phyloP scores from a whole-genome alignment of 169 alveolate genomes.

The Besnoitia besnoiti region DNA sequence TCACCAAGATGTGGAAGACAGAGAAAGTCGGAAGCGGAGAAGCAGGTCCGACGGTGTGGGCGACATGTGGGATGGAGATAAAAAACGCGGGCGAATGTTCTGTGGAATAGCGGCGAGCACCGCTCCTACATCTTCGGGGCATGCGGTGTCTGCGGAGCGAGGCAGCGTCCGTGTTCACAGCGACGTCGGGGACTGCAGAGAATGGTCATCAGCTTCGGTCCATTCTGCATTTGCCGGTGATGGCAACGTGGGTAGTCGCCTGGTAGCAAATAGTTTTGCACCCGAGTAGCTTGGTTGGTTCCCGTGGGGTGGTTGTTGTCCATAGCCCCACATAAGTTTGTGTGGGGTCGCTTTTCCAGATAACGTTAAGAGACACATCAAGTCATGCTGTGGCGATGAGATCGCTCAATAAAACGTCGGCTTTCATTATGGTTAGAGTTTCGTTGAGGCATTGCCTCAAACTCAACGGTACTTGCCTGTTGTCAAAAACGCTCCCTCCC shows the following conservation, averaged over 20 bases:
- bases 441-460: no score
- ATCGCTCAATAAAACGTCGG: no score
- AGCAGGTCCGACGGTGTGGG: not conserved
- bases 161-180: not conserved
- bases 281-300: not conserved
- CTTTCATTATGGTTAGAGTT: no score
- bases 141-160: not conserved
- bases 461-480: no score
- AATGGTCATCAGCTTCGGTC: not conserved
- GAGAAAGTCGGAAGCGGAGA: not conserved
- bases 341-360: no score
- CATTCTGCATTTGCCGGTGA: not conserved
- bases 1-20: not conserved
- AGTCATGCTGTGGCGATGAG: no score
- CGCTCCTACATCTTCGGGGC: not conserved
- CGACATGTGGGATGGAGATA: not conserved
- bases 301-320: no score
- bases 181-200: not conserved
- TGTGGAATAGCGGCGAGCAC: not conserved
- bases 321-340: no score
- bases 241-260: not conserved
- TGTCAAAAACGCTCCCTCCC: no score
- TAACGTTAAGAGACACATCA: no score
- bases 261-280: not conserved
- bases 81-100: not conserved